These are phyloP conservation scores for Phycomyces blakesleeanus DNA, from an alignment of 192 early-diverging fungal genomes.

Conservation along the genomic window DNA sequence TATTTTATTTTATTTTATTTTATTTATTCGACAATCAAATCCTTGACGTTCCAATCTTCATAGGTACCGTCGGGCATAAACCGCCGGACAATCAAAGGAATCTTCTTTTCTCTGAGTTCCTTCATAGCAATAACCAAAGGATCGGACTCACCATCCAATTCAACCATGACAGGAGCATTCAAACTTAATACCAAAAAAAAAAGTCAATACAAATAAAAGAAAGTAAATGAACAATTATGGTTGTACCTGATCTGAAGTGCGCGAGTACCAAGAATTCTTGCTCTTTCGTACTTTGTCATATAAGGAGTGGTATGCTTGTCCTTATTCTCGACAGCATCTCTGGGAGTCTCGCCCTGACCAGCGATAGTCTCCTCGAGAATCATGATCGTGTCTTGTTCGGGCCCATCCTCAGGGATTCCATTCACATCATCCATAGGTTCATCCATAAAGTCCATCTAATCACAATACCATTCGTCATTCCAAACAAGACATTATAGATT, in stretches of 20 bases:
- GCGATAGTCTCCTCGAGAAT: constrained; percentile 10
- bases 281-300: constrained; percentile 98
- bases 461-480: neutral
- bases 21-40: constrained; percentile 74
- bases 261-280: constrained; percentile 83
- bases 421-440: neutral
- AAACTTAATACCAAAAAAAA: constrained; percentile 52
- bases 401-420: neutral
- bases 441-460: constrained; percentile 1
- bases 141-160: constrained; percentile 90
- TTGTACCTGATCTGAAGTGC: constrained; percentile 86
- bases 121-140: constrained; percentile 92
- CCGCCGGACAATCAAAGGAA: constrained; percentile 88
- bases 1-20: too few relatives aligned
- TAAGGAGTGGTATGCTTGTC: constrained; percentile 94
- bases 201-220: neutral
- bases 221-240: neutral
- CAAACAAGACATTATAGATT: too few relatives aligned
- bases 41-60: constrained; percentile 92
- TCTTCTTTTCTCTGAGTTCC: constrained; percentile 89
- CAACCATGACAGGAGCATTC: constrained; percentile 98
- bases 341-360: neutral
- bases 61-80: constrained; percentile 91
- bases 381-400: constrained; percentile 4
- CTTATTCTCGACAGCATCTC: constrained; percentile 38